These are phyloP conservation scores for Dothidotthia symphoricarpi DNA, from an alignment of 2,329 filamentous ascomycete genomes.

Conservation along the genomic window DNA sequence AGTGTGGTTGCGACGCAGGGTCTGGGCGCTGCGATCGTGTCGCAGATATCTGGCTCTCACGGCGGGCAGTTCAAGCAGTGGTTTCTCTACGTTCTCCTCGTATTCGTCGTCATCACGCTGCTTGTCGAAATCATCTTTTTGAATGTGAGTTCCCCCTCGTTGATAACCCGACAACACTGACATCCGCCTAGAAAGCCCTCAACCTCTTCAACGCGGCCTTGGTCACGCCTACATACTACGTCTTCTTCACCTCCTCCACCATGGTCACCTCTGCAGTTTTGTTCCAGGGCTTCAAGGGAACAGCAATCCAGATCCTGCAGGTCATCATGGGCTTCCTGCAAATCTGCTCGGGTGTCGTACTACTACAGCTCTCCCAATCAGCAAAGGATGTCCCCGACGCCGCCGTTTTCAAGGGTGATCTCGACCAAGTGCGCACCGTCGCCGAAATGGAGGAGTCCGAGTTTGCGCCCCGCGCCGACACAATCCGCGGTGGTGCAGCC, in stretches of 20 bases:
- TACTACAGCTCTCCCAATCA: constrained; percentile 95
- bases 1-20: constrained; percentile 96
- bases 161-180: constrained; percentile 29
- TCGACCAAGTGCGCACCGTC: constrained; percentile 93
- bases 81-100: constrained; percentile 90
- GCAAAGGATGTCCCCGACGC: constrained; percentile 95
- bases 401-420: constrained; percentile 85
- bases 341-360: constrained; percentile 88
- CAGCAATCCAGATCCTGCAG: constrained; percentile 74
- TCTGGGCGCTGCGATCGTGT: constrained; percentile 83
- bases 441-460: constrained; percentile 96
- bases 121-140: constrained; percentile 92
- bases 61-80: constrained; percentile 88
- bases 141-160: constrained; percentile 65
- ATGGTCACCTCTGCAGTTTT: constrained; percentile 91
- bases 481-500: constrained; percentile 85
- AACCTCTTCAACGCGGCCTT: constrained; percentile 96
- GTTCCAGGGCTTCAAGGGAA: constrained; percentile 92
- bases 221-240: constrained; percentile 97
- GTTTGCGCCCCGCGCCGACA: constrained; percentile 91
- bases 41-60: constrained; percentile 71
- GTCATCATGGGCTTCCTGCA: constrained; percentile 91
- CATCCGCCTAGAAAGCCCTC: constrained; percentile 78
- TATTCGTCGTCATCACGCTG: constrained; percentile 86
- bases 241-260: constrained; percentile 94